phyloP scores from a whole-genome alignment of 1,284 basidiomycete genomes.

The Tausonia pullulans region DNA sequence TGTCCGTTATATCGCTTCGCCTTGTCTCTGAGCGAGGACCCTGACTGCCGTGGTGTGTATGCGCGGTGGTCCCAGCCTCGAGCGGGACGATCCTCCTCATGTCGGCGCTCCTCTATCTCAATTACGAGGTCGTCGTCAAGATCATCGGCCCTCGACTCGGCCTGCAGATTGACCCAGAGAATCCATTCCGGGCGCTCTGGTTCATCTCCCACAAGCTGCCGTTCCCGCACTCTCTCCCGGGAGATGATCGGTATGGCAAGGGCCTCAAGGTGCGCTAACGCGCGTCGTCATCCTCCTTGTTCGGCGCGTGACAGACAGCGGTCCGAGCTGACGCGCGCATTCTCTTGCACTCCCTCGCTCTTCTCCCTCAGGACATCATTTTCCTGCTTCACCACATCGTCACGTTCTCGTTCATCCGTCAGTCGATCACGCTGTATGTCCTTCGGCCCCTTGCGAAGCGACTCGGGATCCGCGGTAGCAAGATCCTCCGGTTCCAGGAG shows the following conservation, averaged over 20 bases:
- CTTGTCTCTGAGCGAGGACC: background rate
- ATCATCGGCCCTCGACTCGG: constrained; percentile 22
- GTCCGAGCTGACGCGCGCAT: background rate
- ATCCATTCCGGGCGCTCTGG: constrained; percentile 66
- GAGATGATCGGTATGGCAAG: constrained; percentile 58
- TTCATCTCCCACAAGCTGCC: constrained; percentile 61
- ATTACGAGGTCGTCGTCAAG: constrained; percentile 48
- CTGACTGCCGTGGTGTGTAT: constrained; percentile 43
- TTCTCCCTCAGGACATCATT: constrained; percentile 48
- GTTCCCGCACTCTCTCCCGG: constrained; percentile 36
- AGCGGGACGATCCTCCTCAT: constrained; percentile 45
- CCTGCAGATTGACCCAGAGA: constrained; percentile 38
- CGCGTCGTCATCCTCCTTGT: constrained; percentile 70
- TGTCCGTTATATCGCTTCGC: constrained; percentile 37
- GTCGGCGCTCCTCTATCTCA: constrained; percentile 58
- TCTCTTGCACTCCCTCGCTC: constrained; percentile 8
- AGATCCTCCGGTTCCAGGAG: constrained; percentile 75
- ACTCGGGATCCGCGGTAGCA: constrained; percentile 57
- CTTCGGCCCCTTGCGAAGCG: constrained; percentile 58
- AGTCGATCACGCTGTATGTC: constrained; percentile 58
- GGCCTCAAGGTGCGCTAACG: constrained; percentile 39
- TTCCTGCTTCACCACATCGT: constrained; percentile 83
- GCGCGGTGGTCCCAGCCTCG: background rate
- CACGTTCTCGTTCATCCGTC: constrained; percentile 84
- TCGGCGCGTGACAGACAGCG: constrained; percentile 51